Conservation (phyloP, 169 alveolate species). For the Sarcocystis neurona region DNA sequence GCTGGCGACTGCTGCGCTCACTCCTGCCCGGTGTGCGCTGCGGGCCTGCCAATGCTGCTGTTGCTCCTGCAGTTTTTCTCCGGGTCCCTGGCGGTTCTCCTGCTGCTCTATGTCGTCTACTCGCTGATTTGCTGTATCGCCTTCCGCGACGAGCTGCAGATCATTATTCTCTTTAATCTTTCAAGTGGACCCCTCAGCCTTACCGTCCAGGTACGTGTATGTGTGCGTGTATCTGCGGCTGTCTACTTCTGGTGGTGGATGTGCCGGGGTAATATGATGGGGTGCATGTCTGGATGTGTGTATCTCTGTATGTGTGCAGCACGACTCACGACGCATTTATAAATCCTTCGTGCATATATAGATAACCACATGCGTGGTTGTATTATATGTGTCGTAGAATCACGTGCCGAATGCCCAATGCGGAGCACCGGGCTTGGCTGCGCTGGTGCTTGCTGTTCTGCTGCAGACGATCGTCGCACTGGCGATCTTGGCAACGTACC, state of each 20-base stretch:
- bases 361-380: no score
- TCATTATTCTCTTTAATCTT: background rate
- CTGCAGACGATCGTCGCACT: conserved; percentile 1
- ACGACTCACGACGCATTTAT: background rate
- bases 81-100: background rate
- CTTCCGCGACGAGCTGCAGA: background rate
- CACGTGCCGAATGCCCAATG: no score
- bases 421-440: background rate
- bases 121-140: background rate
- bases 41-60: no score
- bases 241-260: no score
- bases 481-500: background rate
- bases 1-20: no score
- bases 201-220: background rate
- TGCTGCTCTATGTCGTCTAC: background rate
- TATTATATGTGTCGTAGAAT: no score
- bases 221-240: no score
- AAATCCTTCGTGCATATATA: background rate
- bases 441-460: background rate
- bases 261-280: no score
- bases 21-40: background rate
- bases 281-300: no score
- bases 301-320: no score
- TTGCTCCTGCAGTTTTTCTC: conserved; percentile 3
- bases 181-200: background rate